Evolutionary conservation across 805 yeast genomes (phyloP), one percentile per base, ranked within the genome.

Genomic region (Debaryomyces maramus): DNA sequence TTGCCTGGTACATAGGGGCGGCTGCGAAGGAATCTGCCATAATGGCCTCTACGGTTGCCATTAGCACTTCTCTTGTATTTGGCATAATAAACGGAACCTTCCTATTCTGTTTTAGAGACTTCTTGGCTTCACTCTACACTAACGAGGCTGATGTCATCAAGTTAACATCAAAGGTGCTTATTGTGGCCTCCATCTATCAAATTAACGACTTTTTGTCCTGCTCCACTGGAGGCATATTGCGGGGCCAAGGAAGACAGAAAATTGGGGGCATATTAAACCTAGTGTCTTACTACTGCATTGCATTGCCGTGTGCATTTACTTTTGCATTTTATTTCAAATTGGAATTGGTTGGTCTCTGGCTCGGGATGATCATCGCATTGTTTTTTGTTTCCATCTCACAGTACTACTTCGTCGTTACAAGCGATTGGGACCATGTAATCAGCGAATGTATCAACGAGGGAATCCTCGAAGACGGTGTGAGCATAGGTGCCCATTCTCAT

Each of bases 1-100:
- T 85, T 15, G 91, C 91, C 4, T 83, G 86, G 71, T 82, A 71
- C 46, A 73, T 85, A 40, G 93, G 93, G 18, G 85, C 88, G 1
- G 81, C 74, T 7, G 58, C 73, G 9, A 64, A 69, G 38, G 60
- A 56, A 28, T 60, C 74, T 4, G 67, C 73, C 2, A 48, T 45
- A 19, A 51, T 55, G 1, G 64, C 79, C 0, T 50, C 70, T 6
- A 52, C 51, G n/a, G 67, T 73, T 0, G 58, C 76, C 23, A 45
- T 72, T 33, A 33, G 51, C 8, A 43, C 62, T 1, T 63, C 75
- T 1, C 37, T 64, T 6, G 34, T 46, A 1, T 44, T 65, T 9
- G 75, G 79, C 14, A 16, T 59, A 2, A 30, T 72, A 36, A 71
- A 65, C 39, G 72, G 71, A 28, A 28, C 56, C 3, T 51, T 75